A percentile compares a stretch with the other conserved stretches of the same genome.
Evolutionary conservation across 768 basidiomycete species (phyloP).

Genomic region (Rhizopogon vulgaris): DNA sequence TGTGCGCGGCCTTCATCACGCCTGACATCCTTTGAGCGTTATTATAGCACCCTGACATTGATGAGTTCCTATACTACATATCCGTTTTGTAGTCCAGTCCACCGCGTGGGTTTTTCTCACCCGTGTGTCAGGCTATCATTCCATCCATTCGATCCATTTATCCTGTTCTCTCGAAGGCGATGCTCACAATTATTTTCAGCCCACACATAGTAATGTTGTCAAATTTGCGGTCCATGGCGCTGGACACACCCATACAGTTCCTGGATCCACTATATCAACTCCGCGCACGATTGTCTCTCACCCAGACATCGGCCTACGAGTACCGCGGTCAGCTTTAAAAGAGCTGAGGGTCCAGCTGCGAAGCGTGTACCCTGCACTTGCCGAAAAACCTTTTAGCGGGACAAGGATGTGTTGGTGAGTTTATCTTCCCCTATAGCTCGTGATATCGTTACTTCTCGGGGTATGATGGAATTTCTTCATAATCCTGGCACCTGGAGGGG

Average conservation of each 20-base stretch:
- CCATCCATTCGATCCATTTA: not conserved
- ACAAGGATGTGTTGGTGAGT: conserved; percentile 88
- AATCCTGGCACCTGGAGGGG: not conserved
- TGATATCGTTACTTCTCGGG: not conserved
- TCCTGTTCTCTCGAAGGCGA: too few species aligned
- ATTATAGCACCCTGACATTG: not conserved
- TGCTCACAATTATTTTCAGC: conserved; percentile 32
- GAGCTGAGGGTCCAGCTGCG: conserved; percentile 47
- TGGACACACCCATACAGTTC: conserved; percentile 52
- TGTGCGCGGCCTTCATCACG: not conserved
- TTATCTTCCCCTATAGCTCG: not conserved
- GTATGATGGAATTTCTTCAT: not conserved
- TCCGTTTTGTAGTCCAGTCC: not conserved
- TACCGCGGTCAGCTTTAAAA: conserved; percentile 53
- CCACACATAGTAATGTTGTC: conserved; percentile 59
- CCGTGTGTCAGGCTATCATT: not conserved
- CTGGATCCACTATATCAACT: conserved; percentile 45
- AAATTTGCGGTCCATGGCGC: conserved; percentile 75
- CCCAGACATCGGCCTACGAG: conserved; percentile 49
- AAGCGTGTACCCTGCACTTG: conserved; percentile 71
- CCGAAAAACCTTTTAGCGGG: conserved; percentile 57
- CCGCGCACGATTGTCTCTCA: conserved; percentile 72
- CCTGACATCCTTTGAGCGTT: not conserved
- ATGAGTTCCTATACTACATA: not conserved
- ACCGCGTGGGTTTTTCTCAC: not conserved